A percentile compares a stretch with the other conserved stretches of the same genome.
Evolutionary conservation across 805 yeast species (phyloP).

Genomic region (Metschnikowia cerradonensis): DNA sequence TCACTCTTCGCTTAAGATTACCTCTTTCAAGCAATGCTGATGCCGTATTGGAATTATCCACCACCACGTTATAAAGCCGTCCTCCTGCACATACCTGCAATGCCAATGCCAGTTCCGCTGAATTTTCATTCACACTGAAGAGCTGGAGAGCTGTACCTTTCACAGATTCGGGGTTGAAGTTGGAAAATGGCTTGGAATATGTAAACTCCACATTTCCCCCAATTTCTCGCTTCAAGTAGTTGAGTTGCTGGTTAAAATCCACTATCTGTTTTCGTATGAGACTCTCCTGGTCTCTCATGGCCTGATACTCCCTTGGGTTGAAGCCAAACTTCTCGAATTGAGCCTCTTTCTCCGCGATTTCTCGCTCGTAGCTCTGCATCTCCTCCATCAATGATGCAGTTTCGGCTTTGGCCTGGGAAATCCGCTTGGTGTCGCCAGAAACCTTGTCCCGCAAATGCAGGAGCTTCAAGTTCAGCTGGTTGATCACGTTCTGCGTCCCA

Average conservation of each 20-base stretch:
- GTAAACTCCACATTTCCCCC: slow-evolving; percentile 68
- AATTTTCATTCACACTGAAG: slow-evolving; percentile 56
- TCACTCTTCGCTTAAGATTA: slow-evolving; percentile 72
- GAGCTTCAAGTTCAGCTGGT: slow-evolving; percentile 56
- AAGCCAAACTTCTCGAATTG: slow-evolving; percentile 55
- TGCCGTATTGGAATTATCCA: slow-evolving; percentile 84
- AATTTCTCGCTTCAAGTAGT: slow-evolving; percentile 55
- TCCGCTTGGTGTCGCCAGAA: slow-evolving; percentile 43
- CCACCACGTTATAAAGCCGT: slow-evolving; percentile 81
- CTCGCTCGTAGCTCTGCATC: slow-evolving; percentile 39
- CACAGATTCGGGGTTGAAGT: slow-evolving; percentile 60
- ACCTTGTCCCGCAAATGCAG: slow-evolving; percentile 54
- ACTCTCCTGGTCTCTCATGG: slow-evolving; percentile 45
- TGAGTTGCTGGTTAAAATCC: slow-evolving; percentile 44
- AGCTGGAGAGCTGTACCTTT: slow-evolving; percentile 89
- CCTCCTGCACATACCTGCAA: slow-evolving; percentile 94
- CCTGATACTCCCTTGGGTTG: slow-evolving; percentile 42
- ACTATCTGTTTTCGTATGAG: slow-evolving; percentile 17
- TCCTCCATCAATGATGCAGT: slow-evolving; percentile 38
- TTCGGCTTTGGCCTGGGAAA: slow-evolving; percentile 51
- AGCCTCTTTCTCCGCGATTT: slow-evolving; percentile 34
- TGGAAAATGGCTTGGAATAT: slow-evolving; percentile 59
- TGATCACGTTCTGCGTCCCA: slow-evolving; percentile 50
- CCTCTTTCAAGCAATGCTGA: slow-evolving; percentile 77
- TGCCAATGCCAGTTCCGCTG: slow-evolving; percentile 67